Percentiles rank a stretch among this genome's conserved stretches.
Conservation (phyloP, 177 flowering plant genomes). For the Telopea speciosissima region DNA sequence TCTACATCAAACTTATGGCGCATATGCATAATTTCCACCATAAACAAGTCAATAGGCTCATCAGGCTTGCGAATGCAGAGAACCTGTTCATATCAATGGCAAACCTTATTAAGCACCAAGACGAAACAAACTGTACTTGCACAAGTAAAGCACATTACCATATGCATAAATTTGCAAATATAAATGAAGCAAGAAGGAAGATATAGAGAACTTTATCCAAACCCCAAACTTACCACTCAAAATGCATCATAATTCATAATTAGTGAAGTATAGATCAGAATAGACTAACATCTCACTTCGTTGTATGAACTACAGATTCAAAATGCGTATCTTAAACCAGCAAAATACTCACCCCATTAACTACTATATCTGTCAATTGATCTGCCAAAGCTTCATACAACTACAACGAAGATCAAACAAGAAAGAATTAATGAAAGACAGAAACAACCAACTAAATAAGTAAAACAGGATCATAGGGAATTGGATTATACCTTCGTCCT, state of each 20-base stretch:
- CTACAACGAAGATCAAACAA: conserved; percentile 31
- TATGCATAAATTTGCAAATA: not conserved
- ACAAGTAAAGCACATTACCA: not conserved
- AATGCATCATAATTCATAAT: not conserved
- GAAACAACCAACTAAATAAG: not conserved
- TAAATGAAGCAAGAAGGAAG: not conserved
- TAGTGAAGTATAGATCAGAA: not conserved
- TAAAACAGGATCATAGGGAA: not conserved
- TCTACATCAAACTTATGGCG: conserved; percentile 98
- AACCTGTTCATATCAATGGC: conserved; percentile 46
- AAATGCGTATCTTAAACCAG: not conserved
- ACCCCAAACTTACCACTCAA: not conserved
- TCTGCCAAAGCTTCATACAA: conserved; percentile 90
- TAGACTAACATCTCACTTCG: too few relatives aligned
- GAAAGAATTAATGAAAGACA: conserved; percentile 2
- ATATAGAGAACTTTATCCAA: not conserved
- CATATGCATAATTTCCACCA: conserved; percentile 99
- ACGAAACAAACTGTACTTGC: not conserved
- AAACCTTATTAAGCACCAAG: not conserved
- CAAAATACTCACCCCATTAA: conserved; percentile 63
- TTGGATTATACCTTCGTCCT: conserved; percentile 70
- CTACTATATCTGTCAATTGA: conserved; percentile 90
- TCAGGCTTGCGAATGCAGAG: conserved; percentile 92
- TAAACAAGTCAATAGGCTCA: conserved; percentile 86
- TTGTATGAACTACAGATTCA: not conserved